Conservation (phyloP, 2,329 filamentous ascomycete genomes). For the Aspergillus ruber region DNA sequence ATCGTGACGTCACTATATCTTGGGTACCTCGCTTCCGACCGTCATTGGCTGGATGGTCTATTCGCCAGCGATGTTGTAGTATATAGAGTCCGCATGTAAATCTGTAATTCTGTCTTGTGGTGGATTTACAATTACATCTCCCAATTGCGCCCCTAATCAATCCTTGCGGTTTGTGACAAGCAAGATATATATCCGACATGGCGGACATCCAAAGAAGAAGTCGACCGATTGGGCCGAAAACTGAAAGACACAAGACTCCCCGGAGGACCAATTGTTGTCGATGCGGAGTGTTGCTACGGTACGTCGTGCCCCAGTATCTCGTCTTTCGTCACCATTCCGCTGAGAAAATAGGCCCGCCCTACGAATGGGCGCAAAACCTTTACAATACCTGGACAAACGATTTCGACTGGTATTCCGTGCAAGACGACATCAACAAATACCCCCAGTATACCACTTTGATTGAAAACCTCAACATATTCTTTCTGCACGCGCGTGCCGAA, state of each 20-base stretch:
- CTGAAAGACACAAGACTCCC: constrained; percentile 6
- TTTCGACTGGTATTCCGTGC: constrained; percentile 3
- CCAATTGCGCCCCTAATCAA: no score
- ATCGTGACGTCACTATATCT: no score
- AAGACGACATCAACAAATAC: constrained; percentile 2
- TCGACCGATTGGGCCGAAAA: constrained; percentile 4
- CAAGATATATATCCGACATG: not conserved
- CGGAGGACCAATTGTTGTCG: constrained; percentile 3
- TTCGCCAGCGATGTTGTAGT: no score
- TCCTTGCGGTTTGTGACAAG: no score
- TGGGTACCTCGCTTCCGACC: no score
- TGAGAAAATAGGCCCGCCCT: constrained; percentile 1
- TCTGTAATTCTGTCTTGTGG: no score
- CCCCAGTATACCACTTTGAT: not conserved
- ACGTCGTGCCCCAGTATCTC: not conserved
- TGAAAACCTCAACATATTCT: constrained; percentile 3
- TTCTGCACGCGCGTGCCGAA: constrained; percentile 1
- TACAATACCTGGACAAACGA: constrained; percentile 1
- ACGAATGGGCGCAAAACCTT: constrained; percentile 2
- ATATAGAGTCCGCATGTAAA: no score
- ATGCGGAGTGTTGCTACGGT: constrained; percentile 2
- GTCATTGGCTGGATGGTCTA: no score
- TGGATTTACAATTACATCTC: no score
- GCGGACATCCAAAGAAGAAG: not conserved
- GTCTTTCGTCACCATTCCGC: no score